These are phyloP conservation scores for Monosporozyma yasuniensis DNA, from an alignment of 805 yeast genomes.

Conservation along the genomic window DNA sequence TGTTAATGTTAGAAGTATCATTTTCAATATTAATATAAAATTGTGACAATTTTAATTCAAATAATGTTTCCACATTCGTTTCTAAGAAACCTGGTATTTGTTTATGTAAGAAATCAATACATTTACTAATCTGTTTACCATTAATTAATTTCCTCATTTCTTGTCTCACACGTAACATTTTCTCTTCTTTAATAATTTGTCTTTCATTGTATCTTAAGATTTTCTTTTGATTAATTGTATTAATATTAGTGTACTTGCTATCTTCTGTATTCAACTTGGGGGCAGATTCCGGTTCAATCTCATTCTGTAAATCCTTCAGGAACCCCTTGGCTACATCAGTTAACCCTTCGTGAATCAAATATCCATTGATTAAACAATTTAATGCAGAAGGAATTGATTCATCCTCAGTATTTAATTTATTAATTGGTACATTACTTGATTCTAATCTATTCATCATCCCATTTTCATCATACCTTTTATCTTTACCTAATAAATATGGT, in stretches of 20 bases:
- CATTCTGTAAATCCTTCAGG: conserved; percentile 33
- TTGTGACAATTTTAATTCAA: conserved; percentile 24
- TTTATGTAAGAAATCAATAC: conserved; percentile 31
- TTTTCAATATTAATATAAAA: conserved; percentile 15
- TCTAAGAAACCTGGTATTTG: conserved; percentile 22
- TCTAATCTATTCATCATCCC: conserved; percentile 9
- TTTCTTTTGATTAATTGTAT: conserved; percentile 1
- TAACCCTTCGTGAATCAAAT: conserved; percentile 52
- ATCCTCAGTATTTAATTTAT: conserved; percentile 18
- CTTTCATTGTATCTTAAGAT: conserved; percentile 26
- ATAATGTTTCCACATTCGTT: conserved; percentile 17
- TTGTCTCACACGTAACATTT: conserved; percentile 36
- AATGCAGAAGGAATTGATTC: conserved; percentile 23
- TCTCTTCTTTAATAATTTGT: conserved; percentile 29
- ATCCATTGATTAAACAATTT: conserved; percentile 30
- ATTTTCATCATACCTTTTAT: conserved; percentile 12
- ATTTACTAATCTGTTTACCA: conserved; percentile 38
- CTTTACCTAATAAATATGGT: conserved; percentile 13
- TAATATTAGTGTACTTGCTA: background rate
- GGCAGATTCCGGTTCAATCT: conserved; percentile 11
- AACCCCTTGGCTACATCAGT: conserved; percentile 46
- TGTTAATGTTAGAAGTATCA: conserved; percentile 9
- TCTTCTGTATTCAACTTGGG: conserved; percentile 1
- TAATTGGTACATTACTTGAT: conserved; percentile 17
- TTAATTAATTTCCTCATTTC: conserved; percentile 36